Percentiles rank a stretch among this genome's conserved stretches.
These are phyloP conservation scores for Picea sitchensis DNA, from an alignment of 75 land plant species.

Conservation along the genomic window DNA sequence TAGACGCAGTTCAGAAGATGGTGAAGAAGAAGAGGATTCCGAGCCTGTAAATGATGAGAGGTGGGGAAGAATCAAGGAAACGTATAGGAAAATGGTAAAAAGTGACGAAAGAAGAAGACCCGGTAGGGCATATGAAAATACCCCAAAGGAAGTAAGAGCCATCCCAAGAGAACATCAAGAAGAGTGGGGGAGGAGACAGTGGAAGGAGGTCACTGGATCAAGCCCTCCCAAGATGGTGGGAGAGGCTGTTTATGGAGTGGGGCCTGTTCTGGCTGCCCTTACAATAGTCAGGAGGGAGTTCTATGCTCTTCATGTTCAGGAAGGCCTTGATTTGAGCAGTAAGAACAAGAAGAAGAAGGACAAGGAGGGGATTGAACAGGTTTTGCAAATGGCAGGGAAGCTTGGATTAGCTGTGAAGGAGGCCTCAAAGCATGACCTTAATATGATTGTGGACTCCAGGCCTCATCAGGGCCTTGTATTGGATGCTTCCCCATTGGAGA, in stretches of 20 bases:
- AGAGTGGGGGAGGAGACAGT: conserved; percentile 58
- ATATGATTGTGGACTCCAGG: conserved; percentile 82
- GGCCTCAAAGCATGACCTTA: conserved; percentile 86
- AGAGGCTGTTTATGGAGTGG: conserved; percentile 89
- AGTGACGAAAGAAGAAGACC: not conserved
- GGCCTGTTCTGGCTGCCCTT: conserved; percentile 87
- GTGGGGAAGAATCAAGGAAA: conserved; percentile 49
- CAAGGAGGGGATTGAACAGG: conserved; percentile 69
- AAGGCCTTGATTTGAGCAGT: conserved; percentile 64
- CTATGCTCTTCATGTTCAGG: conserved; percentile 81
- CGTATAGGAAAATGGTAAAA: conserved; percentile 10
- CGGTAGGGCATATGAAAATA: not conserved
- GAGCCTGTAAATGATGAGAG: conserved; percentile 44
- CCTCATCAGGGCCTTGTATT: conserved; percentile 96
- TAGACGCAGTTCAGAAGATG: too few species aligned
- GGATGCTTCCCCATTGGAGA: conserved; percentile 92
- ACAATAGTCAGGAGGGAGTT: conserved; percentile 67
- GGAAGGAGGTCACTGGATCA: conserved; percentile 52
- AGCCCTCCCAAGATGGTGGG: conserved; percentile 64
- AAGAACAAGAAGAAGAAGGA: conserved; percentile 83
- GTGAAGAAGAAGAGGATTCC: conserved; percentile 16
- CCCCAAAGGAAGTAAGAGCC: not conserved
- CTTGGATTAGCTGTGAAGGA: conserved; percentile 52
- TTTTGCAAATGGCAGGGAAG: conserved; percentile 59
- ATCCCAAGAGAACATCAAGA: conserved; percentile 49